phyloP scores from a whole-genome alignment of 768 basidiomycete species.

The Phanerochaete carnosa region DNA sequence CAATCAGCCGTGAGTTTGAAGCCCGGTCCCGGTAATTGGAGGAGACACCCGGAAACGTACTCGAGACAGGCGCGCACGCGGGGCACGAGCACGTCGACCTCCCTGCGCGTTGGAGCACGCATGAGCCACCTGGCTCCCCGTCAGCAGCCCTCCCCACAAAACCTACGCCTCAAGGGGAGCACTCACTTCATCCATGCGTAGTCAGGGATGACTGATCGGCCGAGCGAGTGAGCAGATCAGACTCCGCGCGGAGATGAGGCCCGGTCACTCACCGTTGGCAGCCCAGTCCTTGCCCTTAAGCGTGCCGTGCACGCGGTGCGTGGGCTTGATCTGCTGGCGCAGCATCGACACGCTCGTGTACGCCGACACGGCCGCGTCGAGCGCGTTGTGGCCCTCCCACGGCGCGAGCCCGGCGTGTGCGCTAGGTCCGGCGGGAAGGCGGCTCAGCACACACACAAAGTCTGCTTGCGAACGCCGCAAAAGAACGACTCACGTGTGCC shows the following conservation, averaged over 20 bases:
- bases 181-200: conserved; percentile 68
- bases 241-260: neutral
- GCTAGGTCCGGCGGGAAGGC: conserved; percentile 31
- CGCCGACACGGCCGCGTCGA: conserved; percentile 83
- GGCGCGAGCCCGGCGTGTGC: conserved; percentile 79
- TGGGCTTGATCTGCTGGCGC: conserved; percentile 78
- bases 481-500: conserved; percentile 58
- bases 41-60: conserved; percentile 36
- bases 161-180: neutral
- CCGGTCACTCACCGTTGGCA: conserved; percentile 51
- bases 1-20: too few species aligned
- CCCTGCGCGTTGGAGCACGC: conserved; percentile 64
- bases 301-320: conserved; percentile 77
- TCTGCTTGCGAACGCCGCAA: neutral
- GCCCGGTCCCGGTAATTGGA: neutral
- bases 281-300: conserved; percentile 76
- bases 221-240: neutral
- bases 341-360: conserved; percentile 78
- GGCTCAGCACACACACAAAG: neutral
- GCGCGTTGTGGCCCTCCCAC: conserved; percentile 81
- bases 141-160: neutral
- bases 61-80: conserved; percentile 72
- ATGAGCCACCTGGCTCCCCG: conserved; percentile 57
- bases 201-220: conserved; percentile 83
- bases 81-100: conserved; percentile 52